These are phyloP conservation scores for Trichothecium sympodiale DNA, from an alignment of 2,329 filamentous ascomycete species.

Conservation along the genomic window DNA sequence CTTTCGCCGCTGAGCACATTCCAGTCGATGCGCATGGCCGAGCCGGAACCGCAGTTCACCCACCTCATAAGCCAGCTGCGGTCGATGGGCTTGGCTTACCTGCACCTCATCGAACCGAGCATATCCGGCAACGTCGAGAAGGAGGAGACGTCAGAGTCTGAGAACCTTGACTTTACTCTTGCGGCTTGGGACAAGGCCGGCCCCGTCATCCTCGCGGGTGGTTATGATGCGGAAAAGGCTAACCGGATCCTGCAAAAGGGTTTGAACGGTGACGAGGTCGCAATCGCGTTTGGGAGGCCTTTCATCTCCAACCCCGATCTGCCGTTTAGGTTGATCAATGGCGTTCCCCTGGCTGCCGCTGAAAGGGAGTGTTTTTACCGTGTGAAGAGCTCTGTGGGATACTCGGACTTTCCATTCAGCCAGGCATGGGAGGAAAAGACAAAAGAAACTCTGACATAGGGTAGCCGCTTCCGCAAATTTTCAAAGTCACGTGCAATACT, in stretches of 20 bases:
- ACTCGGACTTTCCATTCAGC: conserved; percentile 21
- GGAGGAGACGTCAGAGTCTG: conserved; percentile 19
- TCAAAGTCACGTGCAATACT: too few species aligned
- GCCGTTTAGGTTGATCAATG: conserved; percentile 14
- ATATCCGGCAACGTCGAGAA: conserved; percentile 14
- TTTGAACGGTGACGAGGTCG: conserved; percentile 32
- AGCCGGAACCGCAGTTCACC: conserved; percentile 41
- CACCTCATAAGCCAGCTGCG: conserved; percentile 37
- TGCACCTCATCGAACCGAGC: conserved; percentile 44
- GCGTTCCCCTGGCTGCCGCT: conserved; percentile 13
- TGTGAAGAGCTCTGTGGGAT: conserved; percentile 15
- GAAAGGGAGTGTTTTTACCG: conserved; percentile 17
- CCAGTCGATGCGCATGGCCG: conserved; percentile 36
- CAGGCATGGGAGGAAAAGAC: too few species aligned
- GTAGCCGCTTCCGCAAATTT: too few species aligned
- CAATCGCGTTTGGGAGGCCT: conserved; percentile 21
- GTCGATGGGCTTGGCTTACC: conserved; percentile 31
- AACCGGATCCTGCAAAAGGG: conserved; percentile 26
- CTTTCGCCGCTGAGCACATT: conserved; percentile 38
- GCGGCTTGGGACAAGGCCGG: conserved; percentile 32
- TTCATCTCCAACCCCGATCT: conserved; percentile 19
- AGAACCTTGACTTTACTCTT: conserved; percentile 28
- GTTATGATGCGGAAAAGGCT: conserved; percentile 37
- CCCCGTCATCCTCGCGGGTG: conserved; percentile 44
- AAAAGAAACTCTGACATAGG: too few species aligned